A percentile compares a stretch with the other conserved stretches of the same genome.
These are phyloP conservation scores for Grigorovia transvaalensis DNA, from an alignment of 805 yeast species.

Conservation along the genomic window DNA sequence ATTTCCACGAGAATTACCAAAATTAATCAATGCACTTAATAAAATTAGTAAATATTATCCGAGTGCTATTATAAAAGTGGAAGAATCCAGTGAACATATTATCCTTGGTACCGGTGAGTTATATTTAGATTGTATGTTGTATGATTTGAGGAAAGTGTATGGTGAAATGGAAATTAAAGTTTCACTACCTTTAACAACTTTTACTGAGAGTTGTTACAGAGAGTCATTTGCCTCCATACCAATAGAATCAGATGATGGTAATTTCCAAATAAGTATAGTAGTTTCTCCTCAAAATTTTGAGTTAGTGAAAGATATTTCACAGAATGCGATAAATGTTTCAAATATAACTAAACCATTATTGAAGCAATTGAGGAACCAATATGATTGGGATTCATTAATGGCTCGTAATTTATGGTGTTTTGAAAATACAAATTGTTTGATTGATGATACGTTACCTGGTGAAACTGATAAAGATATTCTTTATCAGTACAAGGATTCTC, in stretches of 20 bases:
- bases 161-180: conserved; percentile 64
- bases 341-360: conserved; percentile 38
- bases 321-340: conserved; percentile 30
- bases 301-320: conserved; percentile 30
- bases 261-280: conserved; percentile 49
- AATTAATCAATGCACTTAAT: conserved; percentile 58
- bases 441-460: conserved; percentile 65
- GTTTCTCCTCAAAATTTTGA: conserved; percentile 62
- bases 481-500: conserved; percentile 38
- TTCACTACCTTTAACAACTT: conserved; percentile 73
- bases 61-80: conserved; percentile 59
- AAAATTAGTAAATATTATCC: conserved; percentile 53
- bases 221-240: conserved; percentile 60
- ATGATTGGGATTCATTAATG: conserved; percentile 75
- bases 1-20: conserved; percentile 68
- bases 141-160: conserved; percentile 58
- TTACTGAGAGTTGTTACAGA: conserved; percentile 65
- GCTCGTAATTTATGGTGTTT: conserved; percentile 76
- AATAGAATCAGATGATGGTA: conserved; percentile 44
- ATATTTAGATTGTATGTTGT: conserved; percentile 72
- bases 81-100: conserved; percentile 82
- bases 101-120: conserved; percentile 79
- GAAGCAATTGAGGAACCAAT: conserved; percentile 43
- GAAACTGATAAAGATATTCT: conserved; percentile 54
- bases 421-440: conserved; percentile 51